These are phyloP conservation scores for Lepidium didymum DNA, from an alignment of 345 rosid species.

Conservation along the genomic window DNA sequence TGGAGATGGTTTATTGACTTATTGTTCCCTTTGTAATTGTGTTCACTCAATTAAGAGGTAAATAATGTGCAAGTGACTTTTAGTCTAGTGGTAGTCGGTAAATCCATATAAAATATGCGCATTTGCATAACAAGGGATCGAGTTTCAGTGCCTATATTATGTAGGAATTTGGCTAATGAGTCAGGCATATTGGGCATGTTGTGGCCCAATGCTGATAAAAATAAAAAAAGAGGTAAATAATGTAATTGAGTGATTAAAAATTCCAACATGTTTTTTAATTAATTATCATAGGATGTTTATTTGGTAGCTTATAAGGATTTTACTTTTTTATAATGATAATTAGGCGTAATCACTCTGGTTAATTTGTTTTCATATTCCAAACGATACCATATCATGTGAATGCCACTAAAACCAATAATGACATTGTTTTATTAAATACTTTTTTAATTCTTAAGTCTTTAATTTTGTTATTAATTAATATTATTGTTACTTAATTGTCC, in stretches of 20 bases:
- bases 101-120: too few relatives aligned
- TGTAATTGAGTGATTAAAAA: background rate
- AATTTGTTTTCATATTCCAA: background rate
- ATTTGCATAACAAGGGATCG: too few relatives aligned
- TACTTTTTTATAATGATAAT: background rate
- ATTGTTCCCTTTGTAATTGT: background rate
- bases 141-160: too few relatives aligned
- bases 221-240: too few relatives aligned
- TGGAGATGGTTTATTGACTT: conserved; percentile 8
- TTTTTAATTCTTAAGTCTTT: background rate
- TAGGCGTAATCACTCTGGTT: background rate
- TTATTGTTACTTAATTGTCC: background rate
- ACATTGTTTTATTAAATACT: background rate
- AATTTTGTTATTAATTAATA: background rate
- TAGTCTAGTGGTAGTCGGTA: too few relatives aligned
- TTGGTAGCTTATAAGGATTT: background rate
- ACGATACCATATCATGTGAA: background rate
- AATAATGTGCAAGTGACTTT: too few relatives aligned
- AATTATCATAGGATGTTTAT: background rate
- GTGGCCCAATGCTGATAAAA: too few relatives aligned
- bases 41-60: background rate
- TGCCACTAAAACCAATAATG: background rate
- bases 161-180: too few relatives aligned
- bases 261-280: background rate
- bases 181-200: too few relatives aligned